Evolutionary conservation across 2,329 filamentous ascomycete species (phyloP).

Genomic region (Paraphoma sp.): DNA sequence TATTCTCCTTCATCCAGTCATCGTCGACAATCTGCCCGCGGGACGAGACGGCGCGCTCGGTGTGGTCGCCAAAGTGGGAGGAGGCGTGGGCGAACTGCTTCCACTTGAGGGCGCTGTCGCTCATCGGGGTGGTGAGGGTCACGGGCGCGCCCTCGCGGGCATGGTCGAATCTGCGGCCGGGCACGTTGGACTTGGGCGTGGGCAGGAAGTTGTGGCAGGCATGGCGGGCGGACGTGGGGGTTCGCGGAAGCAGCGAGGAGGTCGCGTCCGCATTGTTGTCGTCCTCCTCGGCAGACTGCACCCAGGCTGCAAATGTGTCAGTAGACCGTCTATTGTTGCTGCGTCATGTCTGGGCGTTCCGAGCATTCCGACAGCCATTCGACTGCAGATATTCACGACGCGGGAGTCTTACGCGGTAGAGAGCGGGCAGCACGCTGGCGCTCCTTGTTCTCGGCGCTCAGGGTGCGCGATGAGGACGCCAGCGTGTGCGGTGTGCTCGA

Average conservation of each 20-base stretch:
- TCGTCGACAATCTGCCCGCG: conserved; percentile 48
- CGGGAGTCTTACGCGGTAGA: conserved; percentile 36
- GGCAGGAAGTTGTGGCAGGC: conserved; percentile 48
- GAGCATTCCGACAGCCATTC: not conserved
- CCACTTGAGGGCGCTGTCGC: conserved; percentile 48
- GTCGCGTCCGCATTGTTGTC: conserved; percentile 39
- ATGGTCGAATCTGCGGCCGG: conserved; percentile 49
- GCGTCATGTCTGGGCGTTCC: not conserved
- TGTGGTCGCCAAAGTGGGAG: conserved; percentile 25
- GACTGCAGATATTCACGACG: not conserved
- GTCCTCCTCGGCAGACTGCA: conserved; percentile 46
- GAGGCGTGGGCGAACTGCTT: conserved; percentile 45
- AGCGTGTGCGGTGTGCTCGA: conserved; percentile 47
- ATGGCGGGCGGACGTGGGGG: conserved; percentile 41
- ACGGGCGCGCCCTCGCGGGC: conserved; percentile 46
- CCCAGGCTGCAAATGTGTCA: conserved; percentile 38
- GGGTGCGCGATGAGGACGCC: conserved; percentile 41
- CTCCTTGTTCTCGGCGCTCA: conserved; percentile 38
- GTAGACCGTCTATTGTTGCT: not conserved
- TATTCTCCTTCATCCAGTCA: conserved; percentile 58
- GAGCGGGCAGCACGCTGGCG: conserved; percentile 43
- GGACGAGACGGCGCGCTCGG: conserved; percentile 33
- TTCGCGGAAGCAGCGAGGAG: conserved; percentile 42
- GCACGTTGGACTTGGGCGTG: conserved; percentile 46
- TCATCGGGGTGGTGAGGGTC: conserved; percentile 42